phyloP scores from a whole-genome alignment of 768 basidiomycete species.

The Boletus vinaceobasis region DNA sequence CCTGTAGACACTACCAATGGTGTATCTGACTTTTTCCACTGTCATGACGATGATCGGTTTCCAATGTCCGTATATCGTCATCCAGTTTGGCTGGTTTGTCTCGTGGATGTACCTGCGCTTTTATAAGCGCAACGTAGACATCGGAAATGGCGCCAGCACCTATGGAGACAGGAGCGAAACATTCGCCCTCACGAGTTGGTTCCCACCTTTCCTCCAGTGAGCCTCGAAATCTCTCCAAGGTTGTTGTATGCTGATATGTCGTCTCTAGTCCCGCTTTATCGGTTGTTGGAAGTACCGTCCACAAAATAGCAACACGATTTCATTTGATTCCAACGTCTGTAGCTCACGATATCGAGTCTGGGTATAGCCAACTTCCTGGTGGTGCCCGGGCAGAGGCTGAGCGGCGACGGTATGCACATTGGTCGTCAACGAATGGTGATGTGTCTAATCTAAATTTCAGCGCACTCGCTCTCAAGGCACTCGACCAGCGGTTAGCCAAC shows the following conservation, averaged over 20 bases:
- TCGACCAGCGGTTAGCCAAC: slow-evolving; percentile 88
- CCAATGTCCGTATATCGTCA: slow-evolving; percentile 87
- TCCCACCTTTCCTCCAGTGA: slow-evolving; percentile 93
- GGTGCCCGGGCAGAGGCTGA: slow-evolving; percentile 95
- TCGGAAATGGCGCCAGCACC: slow-evolving; percentile 56
- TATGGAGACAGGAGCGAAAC: slow-evolving; percentile 97
- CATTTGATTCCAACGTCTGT: slow-evolving; percentile 67
- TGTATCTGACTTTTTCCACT: slow-evolving; percentile 86
- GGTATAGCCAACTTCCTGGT: slow-evolving; percentile 76
- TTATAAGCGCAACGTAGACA: slow-evolving; percentile 84
- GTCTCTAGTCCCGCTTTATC: slow-evolving; percentile 64
- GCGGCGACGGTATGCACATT: slow-evolving; percentile 68
- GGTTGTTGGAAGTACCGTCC: slow-evolving; percentile 61
- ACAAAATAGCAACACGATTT: slow-evolving; percentile 63
- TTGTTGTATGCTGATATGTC: not conserved
- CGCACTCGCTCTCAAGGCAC: slow-evolving; percentile 92
- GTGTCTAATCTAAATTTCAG: slow-evolving; percentile 40
- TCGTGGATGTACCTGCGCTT: slow-evolving; percentile 95
- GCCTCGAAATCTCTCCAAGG: slow-evolving; percentile 30
- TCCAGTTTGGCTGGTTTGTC: slow-evolving; percentile 99
- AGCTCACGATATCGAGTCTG: slow-evolving; percentile 64
- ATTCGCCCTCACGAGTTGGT: slow-evolving; percentile 93
- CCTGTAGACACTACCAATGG: slow-evolving; percentile 86
- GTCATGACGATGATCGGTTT: slow-evolving; percentile 78
- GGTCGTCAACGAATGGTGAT: not conserved